Evolutionary conservation across 2,329 filamentous ascomycete species (phyloP).

Genomic region (Metarhizium robertsii): DNA sequence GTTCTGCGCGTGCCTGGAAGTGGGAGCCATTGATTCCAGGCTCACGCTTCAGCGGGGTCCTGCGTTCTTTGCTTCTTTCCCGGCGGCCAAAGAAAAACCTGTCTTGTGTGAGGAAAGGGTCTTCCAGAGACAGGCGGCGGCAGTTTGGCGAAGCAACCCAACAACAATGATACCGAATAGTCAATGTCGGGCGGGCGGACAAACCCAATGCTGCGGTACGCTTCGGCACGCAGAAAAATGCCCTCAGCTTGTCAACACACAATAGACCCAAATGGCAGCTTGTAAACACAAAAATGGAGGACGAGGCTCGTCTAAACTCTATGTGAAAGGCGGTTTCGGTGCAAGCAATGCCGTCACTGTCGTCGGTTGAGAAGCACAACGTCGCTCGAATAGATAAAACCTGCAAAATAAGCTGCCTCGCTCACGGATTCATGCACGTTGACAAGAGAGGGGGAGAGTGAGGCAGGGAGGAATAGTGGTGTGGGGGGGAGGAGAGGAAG

Average conservation of each 20-base stretch:
- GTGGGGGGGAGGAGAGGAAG: background rate
- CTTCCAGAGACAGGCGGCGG: background rate
- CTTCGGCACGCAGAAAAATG: background rate
- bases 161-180: background rate
- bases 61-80: background rate
- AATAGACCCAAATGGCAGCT: background rate
- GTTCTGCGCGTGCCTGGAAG: constrained; percentile 41
- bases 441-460: background rate
- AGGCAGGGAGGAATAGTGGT: background rate
- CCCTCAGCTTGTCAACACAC: background rate
- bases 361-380: background rate
- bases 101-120: background rate
- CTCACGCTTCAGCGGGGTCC: constrained; percentile 9
- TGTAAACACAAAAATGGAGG: background rate
- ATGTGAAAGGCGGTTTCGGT: background rate
- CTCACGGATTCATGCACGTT: background rate
- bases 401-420: background rate
- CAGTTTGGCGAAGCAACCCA: background rate
- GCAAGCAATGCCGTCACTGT: background rate
- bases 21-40: constrained; percentile 38
- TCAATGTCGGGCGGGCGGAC: background rate
- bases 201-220: background rate
- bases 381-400: background rate
- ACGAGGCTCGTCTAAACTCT: background rate
- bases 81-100: background rate